Conservation (phyloP, 345 rosid genomes). For the Salix viminalis region DNA sequence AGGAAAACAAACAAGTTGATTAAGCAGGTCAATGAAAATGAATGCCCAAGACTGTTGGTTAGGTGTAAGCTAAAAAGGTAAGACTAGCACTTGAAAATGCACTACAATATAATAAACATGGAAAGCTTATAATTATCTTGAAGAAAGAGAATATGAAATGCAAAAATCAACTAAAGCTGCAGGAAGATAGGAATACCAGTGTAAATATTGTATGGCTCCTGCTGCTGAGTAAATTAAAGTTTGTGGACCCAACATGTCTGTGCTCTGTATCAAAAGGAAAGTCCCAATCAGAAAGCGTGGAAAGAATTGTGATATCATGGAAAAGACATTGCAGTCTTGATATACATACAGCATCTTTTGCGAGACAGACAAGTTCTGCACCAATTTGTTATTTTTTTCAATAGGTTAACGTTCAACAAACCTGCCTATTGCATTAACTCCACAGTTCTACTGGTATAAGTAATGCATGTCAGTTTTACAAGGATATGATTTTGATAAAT, state of each 20-base stretch:
- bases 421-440: background rate
- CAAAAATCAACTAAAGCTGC: conserved; percentile 10
- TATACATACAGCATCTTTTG: background rate
- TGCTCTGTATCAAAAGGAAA: conserved; percentile 62
- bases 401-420: background rate
- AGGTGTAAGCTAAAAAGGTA: background rate
- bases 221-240: conserved; percentile 95
- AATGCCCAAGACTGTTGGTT: background rate
- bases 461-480: background rate
- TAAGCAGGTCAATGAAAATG: background rate
- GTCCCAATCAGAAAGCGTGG: background rate
- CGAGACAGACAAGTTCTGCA: background rate
- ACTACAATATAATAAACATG: background rate
- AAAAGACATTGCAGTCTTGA: background rate
- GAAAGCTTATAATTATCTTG: background rate
- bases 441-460: background rate
- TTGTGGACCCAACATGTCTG: conserved; percentile 97
- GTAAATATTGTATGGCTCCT: conserved; percentile 99
- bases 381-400: background rate
- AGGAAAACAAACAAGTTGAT: background rate
- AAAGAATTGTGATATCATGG: background rate
- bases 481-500: background rate
- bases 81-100: background rate
- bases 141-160: conserved; percentile 10
- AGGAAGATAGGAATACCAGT: conserved; percentile 54